Evolutionary conservation across 192 early-diverging fungal species (phyloP).

Genomic region (Podila epicladia): DNA sequence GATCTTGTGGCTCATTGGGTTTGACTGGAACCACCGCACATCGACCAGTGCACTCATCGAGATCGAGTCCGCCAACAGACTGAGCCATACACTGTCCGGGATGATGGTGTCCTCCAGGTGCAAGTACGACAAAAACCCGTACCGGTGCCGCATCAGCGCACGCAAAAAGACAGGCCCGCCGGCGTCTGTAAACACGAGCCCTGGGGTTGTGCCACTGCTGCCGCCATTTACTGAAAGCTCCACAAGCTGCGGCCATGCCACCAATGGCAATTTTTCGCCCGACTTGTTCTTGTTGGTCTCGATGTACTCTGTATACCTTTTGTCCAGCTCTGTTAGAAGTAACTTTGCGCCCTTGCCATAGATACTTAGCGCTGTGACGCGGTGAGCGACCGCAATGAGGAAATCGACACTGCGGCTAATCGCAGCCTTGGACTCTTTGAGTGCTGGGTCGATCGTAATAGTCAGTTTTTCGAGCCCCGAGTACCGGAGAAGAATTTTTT

Average conservation of each 20-base stretch:
- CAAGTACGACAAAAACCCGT: not conserved
- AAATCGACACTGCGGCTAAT: not conserved
- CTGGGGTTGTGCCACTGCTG: not conserved
- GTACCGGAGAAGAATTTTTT: slow-evolving; percentile 10
- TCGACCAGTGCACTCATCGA: not conserved
- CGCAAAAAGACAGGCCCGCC: not conserved
- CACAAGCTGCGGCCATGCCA: too few relatives aligned
- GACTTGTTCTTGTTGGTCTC: too few relatives aligned
- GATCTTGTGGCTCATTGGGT: not conserved
- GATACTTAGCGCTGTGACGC: not conserved
- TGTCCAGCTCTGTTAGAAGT: not conserved
- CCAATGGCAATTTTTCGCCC: too few relatives aligned
- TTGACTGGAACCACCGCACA: not conserved
- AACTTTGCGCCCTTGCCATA: not conserved
- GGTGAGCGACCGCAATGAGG: not conserved
- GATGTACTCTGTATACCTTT: not conserved
- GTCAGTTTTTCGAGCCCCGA: not conserved
- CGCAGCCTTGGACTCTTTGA: slow-evolving; percentile 2
- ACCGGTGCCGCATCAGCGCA: not conserved
- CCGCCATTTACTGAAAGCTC: too few relatives aligned
- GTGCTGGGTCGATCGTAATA: not conserved
- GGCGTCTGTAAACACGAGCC: not conserved
- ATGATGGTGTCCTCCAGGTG: not conserved
- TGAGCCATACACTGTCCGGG: slow-evolving; percentile 1
- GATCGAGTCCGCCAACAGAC: not conserved